Evolutionary conservation across 768 basidiomycete species (phyloP), one percentile per base, ranked within the genome.

Genomic region (Termitomyces sp.): DNA sequence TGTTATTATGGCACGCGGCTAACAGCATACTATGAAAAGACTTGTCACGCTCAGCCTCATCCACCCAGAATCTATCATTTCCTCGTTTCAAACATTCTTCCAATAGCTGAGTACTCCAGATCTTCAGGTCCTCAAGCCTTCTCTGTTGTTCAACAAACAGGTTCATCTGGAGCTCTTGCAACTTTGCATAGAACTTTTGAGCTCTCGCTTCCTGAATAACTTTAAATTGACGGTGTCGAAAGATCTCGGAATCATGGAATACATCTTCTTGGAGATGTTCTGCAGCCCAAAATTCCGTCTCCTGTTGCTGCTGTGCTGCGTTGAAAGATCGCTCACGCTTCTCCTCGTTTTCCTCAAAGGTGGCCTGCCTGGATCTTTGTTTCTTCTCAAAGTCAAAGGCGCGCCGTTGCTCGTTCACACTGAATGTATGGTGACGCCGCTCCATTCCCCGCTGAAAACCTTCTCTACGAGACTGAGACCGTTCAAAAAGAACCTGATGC

Each of bases 371-470:
- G 5, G 11, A 30, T 9, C 41, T 37, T 24, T 61, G 61, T n/a
- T 45, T 33, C 24, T 37, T 55, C 31, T 44, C 53, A 22, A 61
- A 58, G 4, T 52, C 48, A 4, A 20, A 15, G 5, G 41, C 24
- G 12, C 61, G 61, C 34, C 44, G 47, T 22, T 30, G 30, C 44
- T 58, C 61, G 46, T 53, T 61, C 16, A 44, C 15, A 22, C n/a
- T 58, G 61, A 58, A 61, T 16, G 24, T 18, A 15, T 52, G 61
- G 13, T 41, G 41, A 33, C 61, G 52, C 18, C 22, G 24, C 34
- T 46, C 56, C 9, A 30, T 45, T 18, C 18, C 53, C 30, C 4
- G 41, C 24, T 61, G 47, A 34, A 61, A 61, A 4, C 51, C 57
- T 46, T 58, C 53, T 45, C 61, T 42, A 4, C 20, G 48, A 8